These are phyloP conservation scores for Chlamydomonas schloesseri DNA, from an alignment of 139 green algal genomes.

Conservation along the genomic window DNA sequence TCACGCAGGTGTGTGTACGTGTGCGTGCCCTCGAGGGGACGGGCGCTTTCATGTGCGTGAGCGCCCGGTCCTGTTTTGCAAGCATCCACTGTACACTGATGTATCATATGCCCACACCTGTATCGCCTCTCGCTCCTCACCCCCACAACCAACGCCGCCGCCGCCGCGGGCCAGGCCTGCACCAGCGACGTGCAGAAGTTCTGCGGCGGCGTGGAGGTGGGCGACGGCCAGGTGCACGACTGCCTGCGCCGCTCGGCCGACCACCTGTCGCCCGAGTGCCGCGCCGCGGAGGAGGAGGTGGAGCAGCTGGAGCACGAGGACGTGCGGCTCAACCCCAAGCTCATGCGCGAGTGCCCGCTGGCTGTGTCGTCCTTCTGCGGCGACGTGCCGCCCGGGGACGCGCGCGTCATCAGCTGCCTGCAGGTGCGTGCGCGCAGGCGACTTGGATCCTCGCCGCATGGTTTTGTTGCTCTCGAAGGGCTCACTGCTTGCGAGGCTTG, in stretches of 20 bases:
- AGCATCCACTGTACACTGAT: no score
- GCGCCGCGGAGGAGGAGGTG: conserved; percentile 39
- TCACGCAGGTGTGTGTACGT: neutral
- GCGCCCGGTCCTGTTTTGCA: no score
- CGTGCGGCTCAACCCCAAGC: conserved; percentile 59
- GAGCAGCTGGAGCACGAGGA: conserved; percentile 62
- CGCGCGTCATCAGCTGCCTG: conserved; percentile 52
- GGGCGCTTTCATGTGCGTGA: no score
- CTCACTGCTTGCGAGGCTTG: no score
- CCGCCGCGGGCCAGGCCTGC: conserved; percentile 61
- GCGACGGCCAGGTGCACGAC: conserved; percentile 49
- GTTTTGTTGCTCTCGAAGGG: no score
- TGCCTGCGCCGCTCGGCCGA: conserved; percentile 53
- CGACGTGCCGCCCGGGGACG: conserved; percentile 40
- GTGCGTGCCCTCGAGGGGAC: no score
- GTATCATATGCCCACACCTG: no score
- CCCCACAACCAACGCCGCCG: no score
- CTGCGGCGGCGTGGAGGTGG: conserved; percentile 50
- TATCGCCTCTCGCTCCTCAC: no score
- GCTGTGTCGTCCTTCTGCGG: conserved; percentile 54
- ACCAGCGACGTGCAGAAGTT: conserved; percentile 45
- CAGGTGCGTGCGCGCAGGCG: no score
- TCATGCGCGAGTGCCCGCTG: conserved; percentile 50
- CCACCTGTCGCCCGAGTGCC: conserved; percentile 52
- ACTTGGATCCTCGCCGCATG: no score